A percentile compares a stretch with the other conserved stretches of the same genome.
Conservation (phyloP, 192 early-diverging fungal genomes). For the Mortierella alpina region DNA sequence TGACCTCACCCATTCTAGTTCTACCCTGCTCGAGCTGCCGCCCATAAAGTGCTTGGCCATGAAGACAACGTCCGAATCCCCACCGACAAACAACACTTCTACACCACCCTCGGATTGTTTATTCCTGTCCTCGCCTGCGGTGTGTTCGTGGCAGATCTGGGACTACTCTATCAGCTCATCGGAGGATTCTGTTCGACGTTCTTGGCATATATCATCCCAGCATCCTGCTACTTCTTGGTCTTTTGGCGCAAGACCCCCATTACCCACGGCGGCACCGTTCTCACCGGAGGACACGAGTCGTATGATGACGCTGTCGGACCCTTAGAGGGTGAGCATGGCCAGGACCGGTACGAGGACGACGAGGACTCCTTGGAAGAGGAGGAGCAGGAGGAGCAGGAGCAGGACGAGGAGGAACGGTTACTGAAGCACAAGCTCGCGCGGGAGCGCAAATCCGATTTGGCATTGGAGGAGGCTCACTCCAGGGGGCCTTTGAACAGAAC, state of each 20-base stretch:
- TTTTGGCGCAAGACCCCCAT: conserved; percentile 35
- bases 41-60: conserved; percentile 59
- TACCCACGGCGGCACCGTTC: background rate
- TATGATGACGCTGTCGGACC: background rate
- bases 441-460: background rate
- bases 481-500: background rate
- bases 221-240: conserved; percentile 53
- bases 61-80: conserved; percentile 46
- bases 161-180: conserved; percentile 61
- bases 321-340: conserved; percentile 7
- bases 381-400: background rate
- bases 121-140: conserved; percentile 51
- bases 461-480: conserved; percentile 1
- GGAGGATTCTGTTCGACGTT: conserved; percentile 61
- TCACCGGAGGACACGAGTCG: background rate
- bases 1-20: conserved; percentile 28
- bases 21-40: conserved; percentile 58
- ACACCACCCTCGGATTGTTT: conserved; percentile 54
- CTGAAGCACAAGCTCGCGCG: background rate
- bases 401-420: conserved; percentile 13
- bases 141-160: conserved; percentile 49
- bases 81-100: conserved; percentile 50
- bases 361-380: conserved; percentile 19
- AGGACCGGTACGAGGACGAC: conserved; percentile 7
- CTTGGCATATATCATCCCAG: conserved; percentile 63